Evolutionary conservation across 2,329 filamentous ascomycete species (phyloP), one percentile per base, ranked within the genome.

Genomic region (Botrytis paeoniae): DNA sequence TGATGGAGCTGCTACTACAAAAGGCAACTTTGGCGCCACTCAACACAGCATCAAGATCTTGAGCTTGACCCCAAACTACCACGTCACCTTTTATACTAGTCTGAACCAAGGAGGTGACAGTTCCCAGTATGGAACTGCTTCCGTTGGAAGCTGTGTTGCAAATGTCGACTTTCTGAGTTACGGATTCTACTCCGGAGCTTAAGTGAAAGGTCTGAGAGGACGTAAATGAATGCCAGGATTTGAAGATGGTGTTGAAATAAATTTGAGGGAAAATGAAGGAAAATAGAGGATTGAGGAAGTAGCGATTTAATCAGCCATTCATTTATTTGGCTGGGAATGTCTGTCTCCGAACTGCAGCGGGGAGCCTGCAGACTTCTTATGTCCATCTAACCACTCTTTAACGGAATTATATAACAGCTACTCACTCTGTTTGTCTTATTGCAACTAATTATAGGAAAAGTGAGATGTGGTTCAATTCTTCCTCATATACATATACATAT

Each of bases 1-100:
- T 39, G n/a, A 43, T 10, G n/a, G 37, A 25, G n/a, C 39, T 25
- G 66, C 66, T 7, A 32, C 66, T 18, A 32, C 37, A 6, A 69
- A 69, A 35, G 66, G 66, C 7, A 69, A 69, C 12, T 69, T 69
- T 35, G 66, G 66, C 2, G 51, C 66, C 20, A 69, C 66, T 10
- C 68, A 61, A 37, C 54, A 61, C 39, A 70, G 68, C 7, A 61
- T 70, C 29, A 43, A 45, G 51, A 45, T 70, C 54, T 35, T 35
- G 54, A 70, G 68, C 25, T 35, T 70, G 14, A 25, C 20, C 4
- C 54, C 68, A 16, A 37, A 45, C 1, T 70, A 35, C n/a, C 68
- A 70, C 43, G 39, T 70, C 35, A 70, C 54, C 1, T 70, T 70
- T 9, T 61, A 70, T 32, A 12, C 29, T 18, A 20, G 9, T n/a